Percentiles rank a stretch among this genome's conserved stretches.
These are phyloP conservation scores for Saturnispora saitoi DNA, from an alignment of 805 yeast species.

Conservation along the genomic window DNA sequence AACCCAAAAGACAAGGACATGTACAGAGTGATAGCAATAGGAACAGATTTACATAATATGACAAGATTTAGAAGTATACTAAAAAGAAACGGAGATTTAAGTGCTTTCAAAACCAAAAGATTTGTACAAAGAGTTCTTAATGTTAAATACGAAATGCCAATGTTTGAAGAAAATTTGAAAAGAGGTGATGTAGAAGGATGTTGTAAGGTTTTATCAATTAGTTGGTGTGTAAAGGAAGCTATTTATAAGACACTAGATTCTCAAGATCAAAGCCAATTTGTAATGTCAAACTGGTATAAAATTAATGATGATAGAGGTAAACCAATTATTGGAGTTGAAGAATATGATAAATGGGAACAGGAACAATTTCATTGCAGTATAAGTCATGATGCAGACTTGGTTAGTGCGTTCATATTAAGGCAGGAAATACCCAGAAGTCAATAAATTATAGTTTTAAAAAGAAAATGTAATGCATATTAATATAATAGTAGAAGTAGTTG, in stretches of 20 bases:
- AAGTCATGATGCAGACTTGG: constrained; percentile 57
- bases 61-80: constrained; percentile 40
- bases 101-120: constrained; percentile 28
- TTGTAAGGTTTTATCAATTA: constrained; percentile 38
- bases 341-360: constrained; percentile 16
- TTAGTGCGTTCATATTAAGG: constrained; percentile 45
- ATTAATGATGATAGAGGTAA: constrained; percentile 30
- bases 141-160: constrained; percentile 32
- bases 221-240: constrained; percentile 76
- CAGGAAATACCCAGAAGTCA: constrained; percentile 6
- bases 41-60: constrained; percentile 46
- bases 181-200: constrained; percentile 21
- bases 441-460: background rate
- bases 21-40: constrained; percentile 38
- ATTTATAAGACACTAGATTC: constrained; percentile 49
- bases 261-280: constrained; percentile 42
- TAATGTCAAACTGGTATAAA: constrained; percentile 55
- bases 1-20: constrained; percentile 5
- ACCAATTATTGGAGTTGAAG: constrained; percentile 33
- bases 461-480: constrained; percentile 1
- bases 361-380: constrained; percentile 48
- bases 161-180: constrained; percentile 18
- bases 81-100: constrained; percentile 24
- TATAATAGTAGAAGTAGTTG: background rate
- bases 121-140: constrained; percentile 45